Conservation (phyloP, 495 filamentous ascomycete species). For the Hypoxylon fuscum region DNA sequence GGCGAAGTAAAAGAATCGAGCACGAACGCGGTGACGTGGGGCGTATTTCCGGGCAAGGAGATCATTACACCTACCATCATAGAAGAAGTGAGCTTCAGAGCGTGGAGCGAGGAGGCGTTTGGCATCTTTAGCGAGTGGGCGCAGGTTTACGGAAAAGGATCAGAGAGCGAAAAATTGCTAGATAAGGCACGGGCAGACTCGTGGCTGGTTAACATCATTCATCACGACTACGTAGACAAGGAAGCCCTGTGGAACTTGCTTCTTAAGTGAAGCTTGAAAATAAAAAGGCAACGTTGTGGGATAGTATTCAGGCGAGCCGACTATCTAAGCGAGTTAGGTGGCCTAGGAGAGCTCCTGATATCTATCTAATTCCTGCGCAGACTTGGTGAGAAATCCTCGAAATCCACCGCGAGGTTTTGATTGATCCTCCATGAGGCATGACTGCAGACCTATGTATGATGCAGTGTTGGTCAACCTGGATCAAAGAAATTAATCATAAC, state of each 20-base stretch:
- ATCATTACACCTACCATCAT: conserved; percentile 98
- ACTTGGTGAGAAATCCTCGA: not conserved
- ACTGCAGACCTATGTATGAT: too few relatives aligned
- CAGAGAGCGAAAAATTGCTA: conserved; percentile 72
- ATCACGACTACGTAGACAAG: conserved; percentile 78
- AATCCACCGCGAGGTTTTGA: conserved; percentile 1
- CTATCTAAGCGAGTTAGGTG: conserved; percentile 14
- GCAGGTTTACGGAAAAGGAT: conserved; percentile 75
- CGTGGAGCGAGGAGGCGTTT: conserved; percentile 97
- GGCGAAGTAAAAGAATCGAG: conserved; percentile 50
- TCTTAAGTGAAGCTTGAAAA: conserved; percentile 33
- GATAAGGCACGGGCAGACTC: conserved; percentile 69
- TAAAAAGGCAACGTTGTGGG: conserved; percentile 4
- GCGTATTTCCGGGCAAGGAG: conserved; percentile 94
- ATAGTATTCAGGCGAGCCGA: conserved; percentile 9
- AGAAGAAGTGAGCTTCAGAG: conserved; percentile 91
- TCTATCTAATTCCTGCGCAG: conserved; percentile 21
- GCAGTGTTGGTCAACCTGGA: too few relatives aligned
- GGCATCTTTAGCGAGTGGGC: conserved; percentile 95
- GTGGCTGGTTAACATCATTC: conserved; percentile 92
- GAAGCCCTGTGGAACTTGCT: conserved; percentile 72
- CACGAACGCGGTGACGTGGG: conserved; percentile 97
- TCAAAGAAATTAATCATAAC: too few relatives aligned
- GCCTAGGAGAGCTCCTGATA: not conserved
- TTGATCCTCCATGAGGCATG: not conserved